phyloP scores from a whole-genome alignment of 306 rosid genomes.

The Cucurbita moschata region DNA sequence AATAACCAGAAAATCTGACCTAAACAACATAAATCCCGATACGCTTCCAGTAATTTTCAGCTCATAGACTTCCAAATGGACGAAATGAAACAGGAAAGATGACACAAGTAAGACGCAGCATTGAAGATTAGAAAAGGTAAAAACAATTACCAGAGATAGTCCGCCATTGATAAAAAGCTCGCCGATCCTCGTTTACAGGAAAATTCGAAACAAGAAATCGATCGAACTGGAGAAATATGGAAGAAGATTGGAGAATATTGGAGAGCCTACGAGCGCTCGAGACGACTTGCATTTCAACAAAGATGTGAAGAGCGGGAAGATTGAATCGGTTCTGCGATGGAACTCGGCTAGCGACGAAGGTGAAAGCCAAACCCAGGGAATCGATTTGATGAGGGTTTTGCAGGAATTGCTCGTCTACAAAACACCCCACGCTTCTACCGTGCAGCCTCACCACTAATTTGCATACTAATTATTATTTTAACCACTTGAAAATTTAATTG shows the following conservation, averaged over 20 bases:
- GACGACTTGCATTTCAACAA: constrained; percentile 40
- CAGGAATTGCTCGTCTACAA: not conserved
- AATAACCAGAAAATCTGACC: not conserved
- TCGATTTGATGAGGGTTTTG: not conserved
- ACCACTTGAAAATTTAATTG: no score
- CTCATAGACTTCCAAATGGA: not conserved
- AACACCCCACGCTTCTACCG: not conserved
- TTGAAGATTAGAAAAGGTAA: not conserved
- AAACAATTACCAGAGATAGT: constrained; percentile 19
- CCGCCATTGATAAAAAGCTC: constrained; percentile 20
- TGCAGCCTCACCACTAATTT: not conserved
- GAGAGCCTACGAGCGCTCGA: constrained; percentile 46
- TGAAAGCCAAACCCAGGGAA: not conserved
- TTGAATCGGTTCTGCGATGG: constrained; percentile 7
- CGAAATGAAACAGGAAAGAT: not conserved
- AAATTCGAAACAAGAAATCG: constrained; percentile 24
- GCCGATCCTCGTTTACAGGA: constrained; percentile 15
- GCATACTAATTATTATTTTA: not conserved
- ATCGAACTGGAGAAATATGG: constrained; percentile 15
- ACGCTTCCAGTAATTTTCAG: not conserved
- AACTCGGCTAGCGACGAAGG: constrained; percentile 14
- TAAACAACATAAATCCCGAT: not conserved
- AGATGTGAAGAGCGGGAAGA: not conserved
- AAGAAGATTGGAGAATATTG: constrained; percentile 35
- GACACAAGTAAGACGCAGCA: not conserved